These are phyloP conservation scores for Coemansia sp. DNA, from an alignment of 192 early-diverging fungal genomes.

Conservation along the genomic window DNA sequence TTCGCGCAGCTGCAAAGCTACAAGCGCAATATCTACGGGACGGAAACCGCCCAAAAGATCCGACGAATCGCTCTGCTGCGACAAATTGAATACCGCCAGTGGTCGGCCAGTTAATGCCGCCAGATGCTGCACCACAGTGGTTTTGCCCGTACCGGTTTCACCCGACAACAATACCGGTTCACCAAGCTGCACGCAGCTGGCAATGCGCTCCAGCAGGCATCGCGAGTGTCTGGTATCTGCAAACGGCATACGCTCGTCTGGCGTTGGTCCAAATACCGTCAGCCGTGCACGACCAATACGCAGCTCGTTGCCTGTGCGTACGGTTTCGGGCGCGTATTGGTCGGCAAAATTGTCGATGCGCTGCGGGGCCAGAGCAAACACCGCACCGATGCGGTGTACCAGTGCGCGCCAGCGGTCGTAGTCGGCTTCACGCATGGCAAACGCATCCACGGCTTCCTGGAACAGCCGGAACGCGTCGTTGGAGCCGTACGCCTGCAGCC, in stretches of 20 bases:
- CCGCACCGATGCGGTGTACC: constrained; percentile 63
- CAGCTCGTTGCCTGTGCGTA: constrained; percentile 31
- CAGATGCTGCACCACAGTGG: constrained; percentile 90
- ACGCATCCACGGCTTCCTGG: constrained; percentile 84
- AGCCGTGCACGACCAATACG: constrained; percentile 31
- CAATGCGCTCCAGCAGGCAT: constrained; percentile 82
- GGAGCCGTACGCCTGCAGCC: constrained; percentile 56
- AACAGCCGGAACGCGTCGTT: constrained; percentile 56
- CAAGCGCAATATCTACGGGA: constrained; percentile 80
- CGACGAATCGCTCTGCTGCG: constrained; percentile 91
- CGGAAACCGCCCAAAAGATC: constrained; percentile 98
- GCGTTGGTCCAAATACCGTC: not conserved
- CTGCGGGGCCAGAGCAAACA: constrained; percentile 65
- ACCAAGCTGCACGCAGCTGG: constrained; percentile 72
- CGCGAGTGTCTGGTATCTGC: constrained; percentile 83
- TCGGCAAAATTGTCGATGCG: constrained; percentile 71
- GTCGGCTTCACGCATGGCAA: constrained; percentile 78
- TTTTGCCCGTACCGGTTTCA: constrained; percentile 98
- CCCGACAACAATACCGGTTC: constrained; percentile 92
- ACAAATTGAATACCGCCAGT: constrained; percentile 92
- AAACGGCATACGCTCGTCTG: constrained; percentile 61
- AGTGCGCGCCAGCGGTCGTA: constrained; percentile 63
- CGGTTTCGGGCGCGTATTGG: constrained; percentile 65
- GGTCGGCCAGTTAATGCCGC: constrained; percentile 72
- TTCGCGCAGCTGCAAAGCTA: constrained; percentile 80